Percentiles rank a stretch among this genome's conserved stretches.
phyloP scores from a whole-genome alignment of 2,329 filamentous ascomycete species.

The Trichoderma citrinoviride region DNA sequence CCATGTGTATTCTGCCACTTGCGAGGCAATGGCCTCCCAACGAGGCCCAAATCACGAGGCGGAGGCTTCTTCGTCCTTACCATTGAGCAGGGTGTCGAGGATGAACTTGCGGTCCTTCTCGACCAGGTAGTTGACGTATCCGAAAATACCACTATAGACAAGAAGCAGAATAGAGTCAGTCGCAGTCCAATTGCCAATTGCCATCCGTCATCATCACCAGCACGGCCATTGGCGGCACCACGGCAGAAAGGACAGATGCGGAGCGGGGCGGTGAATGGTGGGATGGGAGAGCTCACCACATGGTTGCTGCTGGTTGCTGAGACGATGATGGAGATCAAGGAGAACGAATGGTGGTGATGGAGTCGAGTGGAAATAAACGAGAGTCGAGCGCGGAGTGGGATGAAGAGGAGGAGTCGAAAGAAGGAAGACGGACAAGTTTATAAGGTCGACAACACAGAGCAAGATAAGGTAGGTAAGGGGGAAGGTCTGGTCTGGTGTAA shows the following conservation, averaged over 20 bases:
- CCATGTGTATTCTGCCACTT: neutral
- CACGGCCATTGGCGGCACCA: neutral
- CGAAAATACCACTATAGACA: slow-evolving; percentile 77
- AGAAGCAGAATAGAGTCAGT: slow-evolving; percentile 31
- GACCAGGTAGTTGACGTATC: slow-evolving; percentile 98
- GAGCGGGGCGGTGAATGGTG: slow-evolving; percentile 24
- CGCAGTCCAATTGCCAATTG: slow-evolving; percentile 18
- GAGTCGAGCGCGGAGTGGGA: neutral
- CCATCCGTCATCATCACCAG: neutral
- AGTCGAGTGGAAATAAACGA: slow-evolving; percentile 2
- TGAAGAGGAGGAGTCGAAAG: neutral
- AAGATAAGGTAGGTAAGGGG: neutral
- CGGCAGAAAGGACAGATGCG: neutral
- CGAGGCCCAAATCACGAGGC: neutral
- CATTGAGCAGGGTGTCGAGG: slow-evolving; percentile 93
- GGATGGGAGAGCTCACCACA: slow-evolving; percentile 28
- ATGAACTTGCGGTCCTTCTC: slow-evolving; percentile 98
- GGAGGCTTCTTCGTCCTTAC: slow-evolving; percentile 49
- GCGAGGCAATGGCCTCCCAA: neutral
- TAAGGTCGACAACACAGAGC: neutral
- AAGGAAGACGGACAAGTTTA: slow-evolving; percentile 4
- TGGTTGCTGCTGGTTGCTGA: slow-evolving; percentile 21
- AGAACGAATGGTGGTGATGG: neutral
- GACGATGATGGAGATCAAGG: neutral
- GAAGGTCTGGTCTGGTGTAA: slow-evolving; percentile 4